Evolutionary conservation across 345 rosid species (phyloP).

Genomic region (Brassica cretica): DNA sequence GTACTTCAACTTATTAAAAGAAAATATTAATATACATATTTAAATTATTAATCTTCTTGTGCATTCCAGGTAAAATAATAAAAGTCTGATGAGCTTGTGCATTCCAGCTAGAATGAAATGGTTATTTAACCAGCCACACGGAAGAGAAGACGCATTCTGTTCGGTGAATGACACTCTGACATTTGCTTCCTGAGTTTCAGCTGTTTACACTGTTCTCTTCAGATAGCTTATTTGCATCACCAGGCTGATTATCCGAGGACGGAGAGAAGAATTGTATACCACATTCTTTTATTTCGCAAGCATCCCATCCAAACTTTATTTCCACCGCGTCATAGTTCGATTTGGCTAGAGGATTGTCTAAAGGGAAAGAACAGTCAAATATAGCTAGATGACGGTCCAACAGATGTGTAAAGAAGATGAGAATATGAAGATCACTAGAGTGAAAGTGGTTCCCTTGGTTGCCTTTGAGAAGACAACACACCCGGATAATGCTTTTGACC

Average conservation of each 20-base stretch:
- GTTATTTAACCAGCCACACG: neutral
- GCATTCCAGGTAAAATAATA: no score
- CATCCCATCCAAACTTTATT: constrained; percentile 15
- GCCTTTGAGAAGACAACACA: constrained; percentile 12
- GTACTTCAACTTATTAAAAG: no score
- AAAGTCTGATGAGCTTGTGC: neutral
- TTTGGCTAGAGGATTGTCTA: neutral
- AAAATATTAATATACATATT: no score
- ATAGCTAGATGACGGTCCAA: constrained; percentile 10
- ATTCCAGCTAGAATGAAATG: neutral
- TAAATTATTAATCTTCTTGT: no score
- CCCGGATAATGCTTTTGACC: constrained; percentile 9
- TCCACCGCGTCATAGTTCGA: constrained; percentile 8
- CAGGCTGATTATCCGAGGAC: neutral
- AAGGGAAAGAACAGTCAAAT: constrained; percentile 15
- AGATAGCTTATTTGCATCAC: neutral
- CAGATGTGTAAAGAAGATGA: neutral
- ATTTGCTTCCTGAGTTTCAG: neutral
- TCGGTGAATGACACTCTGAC: neutral
- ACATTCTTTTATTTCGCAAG: neutral
- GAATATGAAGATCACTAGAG: neutral
- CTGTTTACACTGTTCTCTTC: neutral
- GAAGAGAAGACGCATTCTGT: neutral
- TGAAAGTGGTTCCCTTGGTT: constrained; percentile 1
- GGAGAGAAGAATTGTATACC: constrained; percentile 1